Base-by-base conservation (phyloP, 257 asterid genomes). In the Solanum chmielewskii region DNA sequence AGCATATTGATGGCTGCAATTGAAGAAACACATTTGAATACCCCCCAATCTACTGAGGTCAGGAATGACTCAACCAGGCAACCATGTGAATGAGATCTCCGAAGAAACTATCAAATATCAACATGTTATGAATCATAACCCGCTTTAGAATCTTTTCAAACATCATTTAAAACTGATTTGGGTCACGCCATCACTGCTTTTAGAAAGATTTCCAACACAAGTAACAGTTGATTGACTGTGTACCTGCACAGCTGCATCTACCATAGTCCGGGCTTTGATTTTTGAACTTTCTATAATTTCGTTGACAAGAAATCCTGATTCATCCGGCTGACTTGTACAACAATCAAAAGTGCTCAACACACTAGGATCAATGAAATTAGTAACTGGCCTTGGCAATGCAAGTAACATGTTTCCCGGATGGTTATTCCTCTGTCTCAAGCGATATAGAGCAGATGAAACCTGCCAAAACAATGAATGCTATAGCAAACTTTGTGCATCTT, bases 171-270 rank as follows among this genome's bases (percentile, higher is more conserved):
- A 81, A 18, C 70, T 0, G 12, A 49, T 49, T 81, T 31, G 85
- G 70, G 45, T 49, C 85, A 49, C 45, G 31, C 45, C 27, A 49
- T 41, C 45, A 81, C 25, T 10, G 45, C 45, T 49, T 33, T 81
- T 81, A 81, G 45, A 81, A 81, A 81, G 31, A 81, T 49, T 31
- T 45, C 60, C 37, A 49, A 39, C 76, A 87, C n/a, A 35, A 64
- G 78, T 39, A 13, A 85, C 21, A 42, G 37, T 45, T 73, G 44
- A 73, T 85, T 21, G 88, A 86, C 42, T 73, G 44, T 75, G 64
- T 93, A 96, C 99, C 98, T 92, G 98, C 93, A 94, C 89, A 78
- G 99, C 99, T 70, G 94, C 95, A 90, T 94, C 93, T 80, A 96
- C 98, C 97, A 95, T 94, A 27, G 91, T 90, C 86, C 91, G 92